These are phyloP conservation scores for Tolypocladium tundrense DNA, from an alignment of 2,329 filamentous ascomycete genomes.

Conservation along the genomic window DNA sequence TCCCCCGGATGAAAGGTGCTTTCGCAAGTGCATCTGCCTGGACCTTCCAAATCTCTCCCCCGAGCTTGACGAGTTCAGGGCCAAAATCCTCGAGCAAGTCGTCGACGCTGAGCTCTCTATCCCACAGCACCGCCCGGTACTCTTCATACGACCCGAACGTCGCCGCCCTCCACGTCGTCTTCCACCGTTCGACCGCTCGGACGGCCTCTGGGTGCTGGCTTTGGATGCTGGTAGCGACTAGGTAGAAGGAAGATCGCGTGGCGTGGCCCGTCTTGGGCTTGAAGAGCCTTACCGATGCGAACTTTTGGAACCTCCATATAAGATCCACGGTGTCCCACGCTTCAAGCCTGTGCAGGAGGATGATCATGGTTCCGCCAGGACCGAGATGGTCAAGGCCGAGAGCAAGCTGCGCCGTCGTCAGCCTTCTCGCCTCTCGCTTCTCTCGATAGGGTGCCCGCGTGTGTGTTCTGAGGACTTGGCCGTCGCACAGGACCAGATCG, in stretches of 20 bases:
- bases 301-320: slow-evolving; percentile 28
- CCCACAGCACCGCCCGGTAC: not conserved
- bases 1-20: not conserved
- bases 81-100: slow-evolving; percentile 26
- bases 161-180: slow-evolving; percentile 23
- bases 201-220: slow-evolving; percentile 18
- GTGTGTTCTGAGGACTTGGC: slow-evolving; percentile 33
- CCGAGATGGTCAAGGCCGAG: slow-evolving; percentile 34
- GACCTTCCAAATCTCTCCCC: slow-evolving; percentile 20
- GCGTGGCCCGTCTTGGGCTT: slow-evolving; percentile 25
- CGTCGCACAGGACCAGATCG: slow-evolving; percentile 36
- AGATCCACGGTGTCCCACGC: slow-evolving; percentile 23
- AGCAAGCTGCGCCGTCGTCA: slow-evolving; percentile 28
- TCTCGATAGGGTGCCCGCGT: slow-evolving; percentile 19
- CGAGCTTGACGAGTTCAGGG: slow-evolving; percentile 16
- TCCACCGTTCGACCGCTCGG: slow-evolving; percentile 28
- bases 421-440: slow-evolving; percentile 22
- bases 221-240: slow-evolving; percentile 34
- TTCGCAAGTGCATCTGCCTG: slow-evolving; percentile 21
- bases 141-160: slow-evolving; percentile 26
- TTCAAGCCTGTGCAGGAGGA: slow-evolving; percentile 40
- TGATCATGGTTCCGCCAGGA: slow-evolving; percentile 37
- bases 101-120: not conserved
- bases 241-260: slow-evolving; percentile 40
- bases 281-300: slow-evolving; percentile 29